Base-by-base conservation (phyloP, 495 filamentous ascomycete genomes). In the Astrothelium macrocarpum region DNA sequence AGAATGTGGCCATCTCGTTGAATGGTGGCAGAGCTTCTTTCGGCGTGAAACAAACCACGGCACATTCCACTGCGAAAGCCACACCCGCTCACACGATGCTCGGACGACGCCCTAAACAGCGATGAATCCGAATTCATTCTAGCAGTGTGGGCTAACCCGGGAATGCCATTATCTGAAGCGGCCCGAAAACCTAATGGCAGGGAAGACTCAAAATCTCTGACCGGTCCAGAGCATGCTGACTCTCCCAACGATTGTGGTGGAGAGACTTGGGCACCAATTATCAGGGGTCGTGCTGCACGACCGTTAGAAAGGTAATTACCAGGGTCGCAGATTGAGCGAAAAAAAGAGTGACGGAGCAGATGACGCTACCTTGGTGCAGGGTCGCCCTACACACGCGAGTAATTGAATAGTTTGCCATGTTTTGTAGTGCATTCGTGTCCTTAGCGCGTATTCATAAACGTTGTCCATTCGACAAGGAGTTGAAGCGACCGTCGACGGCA, bases 221-320 rank as follows among this genome's bases (percentile, higher is more conserved):
- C 34, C 34, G 34, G 34, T 39, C 34, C 14, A 39, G 34, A 39
- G 34, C 34, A 39, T 14, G 34, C 34, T 18, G 12, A 16, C 45
- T 49, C 20, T 49, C 11, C 20, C 20, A 49, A 18, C 1, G 20
- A 23, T 23, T 9, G 49, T 56, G 49, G 49, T 56, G 49, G 49
- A 29, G 49, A 56, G 49, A 29, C 29, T 56, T 56, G 49, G 49
- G 49, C 49, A 56, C 25, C 49, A 56, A 56, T 25, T 28, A 39
- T 29, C 49, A 56, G 49, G 49, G 49, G 25, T 29, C 25, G 2
- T 56, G 49, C n/a, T 56, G 49, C 49, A 56, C 49, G 49, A 56
- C 49, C 49, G 49, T 56, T 56, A 25, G 49, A 26, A 29, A 56
- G 49, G 25, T 25, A 56, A 20, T 12, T 56, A 56, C 49, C 49